These are phyloP conservation scores for Talaromyces sp. DNA, from an alignment of 2,329 filamentous ascomycete species.

Conservation along the genomic window DNA sequence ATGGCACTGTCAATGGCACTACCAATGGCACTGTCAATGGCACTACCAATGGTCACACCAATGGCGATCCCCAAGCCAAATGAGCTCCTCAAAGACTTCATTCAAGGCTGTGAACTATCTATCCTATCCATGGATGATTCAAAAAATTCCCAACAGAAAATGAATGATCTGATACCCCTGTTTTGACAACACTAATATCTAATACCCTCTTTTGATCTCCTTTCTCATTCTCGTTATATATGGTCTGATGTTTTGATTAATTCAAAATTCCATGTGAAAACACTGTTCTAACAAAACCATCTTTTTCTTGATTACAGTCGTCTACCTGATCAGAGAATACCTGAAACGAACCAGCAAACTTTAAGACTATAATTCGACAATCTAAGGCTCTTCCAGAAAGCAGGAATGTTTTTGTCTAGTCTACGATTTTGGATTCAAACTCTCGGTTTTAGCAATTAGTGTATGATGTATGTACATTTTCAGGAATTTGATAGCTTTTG, in stretches of 20 bases:
- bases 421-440: not conserved
- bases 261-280: not conserved
- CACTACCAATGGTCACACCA: not conserved
- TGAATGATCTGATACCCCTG: not conserved
- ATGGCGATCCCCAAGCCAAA: conserved; percentile 3
- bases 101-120: not conserved
- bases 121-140: not conserved
- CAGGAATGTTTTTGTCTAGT: not conserved
- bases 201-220: not conserved
- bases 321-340: conserved; percentile 33
- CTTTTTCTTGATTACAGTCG: conserved; percentile 25
- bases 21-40: not conserved
- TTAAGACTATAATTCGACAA: conserved; percentile 21
- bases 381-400: not conserved
- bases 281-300: not conserved
- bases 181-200: not conserved
- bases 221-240: not conserved
- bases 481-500: not conserved
- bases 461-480: conserved; percentile 9
- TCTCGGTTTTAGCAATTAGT: not conserved
- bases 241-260: not conserved
- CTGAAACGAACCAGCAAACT: conserved; percentile 35
- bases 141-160: not conserved
- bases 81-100: not conserved
- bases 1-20: not conserved